A percentile compares a stretch with the other conserved stretches of the same genome.
Evolutionary conservation across 345 rosid species (phyloP).

Genomic region (Linum usitatissimum): DNA sequence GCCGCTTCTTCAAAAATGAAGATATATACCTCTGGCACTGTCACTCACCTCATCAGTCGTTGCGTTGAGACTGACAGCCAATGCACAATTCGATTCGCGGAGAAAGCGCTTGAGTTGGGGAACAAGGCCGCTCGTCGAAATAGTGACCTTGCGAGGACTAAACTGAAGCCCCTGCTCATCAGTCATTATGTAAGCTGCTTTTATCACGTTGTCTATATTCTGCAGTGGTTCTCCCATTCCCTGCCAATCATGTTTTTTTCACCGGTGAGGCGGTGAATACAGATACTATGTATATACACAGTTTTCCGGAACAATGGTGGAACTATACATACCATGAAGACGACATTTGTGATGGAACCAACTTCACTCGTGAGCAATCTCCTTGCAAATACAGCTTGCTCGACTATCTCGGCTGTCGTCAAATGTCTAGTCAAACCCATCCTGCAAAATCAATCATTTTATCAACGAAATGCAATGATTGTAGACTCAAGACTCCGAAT

Average conservation of each 20-base stretch:
- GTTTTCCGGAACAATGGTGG: neutral
- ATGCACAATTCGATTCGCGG: conserved; percentile 61
- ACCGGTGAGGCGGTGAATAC: too few relatives aligned
- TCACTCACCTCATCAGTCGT: conserved; percentile 81
- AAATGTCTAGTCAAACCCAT: conserved; percentile 90
- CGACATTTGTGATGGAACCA: conserved; percentile 75
- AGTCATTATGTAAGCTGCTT: conserved; percentile 77
- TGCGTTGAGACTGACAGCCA: conserved; percentile 94
- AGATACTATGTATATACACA: too few relatives aligned
- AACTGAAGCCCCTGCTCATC: conserved; percentile 87
- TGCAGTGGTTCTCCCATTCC: conserved; percentile 99
- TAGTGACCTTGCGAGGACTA: conserved; percentile 89
- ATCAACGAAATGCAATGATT: neutral
- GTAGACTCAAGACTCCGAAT: neutral
- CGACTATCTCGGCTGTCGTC: conserved; percentile 78
- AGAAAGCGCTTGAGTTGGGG: conserved; percentile 84
- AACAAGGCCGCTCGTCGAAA: conserved; percentile 90
- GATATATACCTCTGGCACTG: conserved; percentile 9
- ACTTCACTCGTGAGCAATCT: conserved; percentile 50
- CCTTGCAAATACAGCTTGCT: conserved; percentile 72
- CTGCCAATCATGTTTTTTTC: conserved; percentile 22
- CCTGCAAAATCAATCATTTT: conserved; percentile 24
- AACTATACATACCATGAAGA: conserved; percentile 60
- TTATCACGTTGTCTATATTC: conserved; percentile 64
- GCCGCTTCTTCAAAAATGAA: neutral